Percentiles rank a stretch among this genome's conserved stretches.
phyloP scores from a whole-genome alignment of 73 alveolate genomes.

The Paramecium biaurelia region DNA sequence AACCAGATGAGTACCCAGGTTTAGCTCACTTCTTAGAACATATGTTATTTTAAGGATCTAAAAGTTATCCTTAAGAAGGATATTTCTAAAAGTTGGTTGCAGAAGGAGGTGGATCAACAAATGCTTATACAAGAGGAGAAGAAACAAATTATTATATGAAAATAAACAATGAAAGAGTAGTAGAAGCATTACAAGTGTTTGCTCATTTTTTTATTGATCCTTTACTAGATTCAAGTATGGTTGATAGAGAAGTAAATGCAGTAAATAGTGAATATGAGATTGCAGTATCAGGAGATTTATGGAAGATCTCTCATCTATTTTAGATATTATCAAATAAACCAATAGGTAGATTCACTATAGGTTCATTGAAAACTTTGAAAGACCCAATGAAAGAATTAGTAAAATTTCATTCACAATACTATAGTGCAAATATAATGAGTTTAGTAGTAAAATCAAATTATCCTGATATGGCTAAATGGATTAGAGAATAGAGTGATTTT shows the following conservation, averaged over 20 bases:
- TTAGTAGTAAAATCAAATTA: constrained; percentile 31
- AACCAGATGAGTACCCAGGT: constrained; percentile 73
- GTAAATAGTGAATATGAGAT: constrained; percentile 44
- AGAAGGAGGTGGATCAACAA: constrained; percentile 55
- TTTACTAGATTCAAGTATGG: constrained; percentile 14
- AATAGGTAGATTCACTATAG: constrained; percentile 35
- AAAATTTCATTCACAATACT: not conserved
- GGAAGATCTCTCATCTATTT: not conserved
- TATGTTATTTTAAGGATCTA: constrained; percentile 70
- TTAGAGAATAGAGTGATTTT: not conserved
- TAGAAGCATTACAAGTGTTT: constrained; percentile 46
- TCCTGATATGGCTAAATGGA: constrained; percentile 12
- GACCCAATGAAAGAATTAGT: not conserved
- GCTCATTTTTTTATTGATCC: constrained; percentile 62
- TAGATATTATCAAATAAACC: constrained; percentile 3
- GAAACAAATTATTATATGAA: constrained; percentile 59
- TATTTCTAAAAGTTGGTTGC: constrained; percentile 38
- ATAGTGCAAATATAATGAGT: constrained; percentile 37
- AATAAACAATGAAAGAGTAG: constrained; percentile 42
- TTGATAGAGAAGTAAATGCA: constrained; percentile 59
- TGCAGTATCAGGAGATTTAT: constrained; percentile 48
- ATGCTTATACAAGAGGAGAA: constrained; percentile 56
- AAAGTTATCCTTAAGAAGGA: constrained; percentile 61
- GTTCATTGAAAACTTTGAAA: not conserved
- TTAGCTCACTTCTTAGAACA: constrained; percentile 73